Base-by-base conservation (phyloP, 345 rosid genomes). In the Hibiscus trionum region DNA sequence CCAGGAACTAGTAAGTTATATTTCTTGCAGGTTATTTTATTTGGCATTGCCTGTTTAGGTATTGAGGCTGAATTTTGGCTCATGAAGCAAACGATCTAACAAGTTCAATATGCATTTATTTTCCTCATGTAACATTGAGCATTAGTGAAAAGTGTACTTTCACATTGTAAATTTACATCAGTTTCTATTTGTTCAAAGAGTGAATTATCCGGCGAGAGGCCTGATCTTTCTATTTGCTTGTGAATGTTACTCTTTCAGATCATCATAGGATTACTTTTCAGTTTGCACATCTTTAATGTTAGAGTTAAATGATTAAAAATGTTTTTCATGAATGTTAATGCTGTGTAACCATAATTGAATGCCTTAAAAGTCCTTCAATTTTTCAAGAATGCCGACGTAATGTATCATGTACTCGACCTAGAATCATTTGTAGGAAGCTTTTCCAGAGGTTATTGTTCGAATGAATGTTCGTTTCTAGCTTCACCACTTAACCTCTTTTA, bases 401-500 rank as follows among this genome's bases (percentile, higher is more conserved):
- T 9, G 70, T 66, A 44, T n/a, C 16, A 52, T 9, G 70, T 66
- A 44, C 55, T 44, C 31, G 52, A 29, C 19, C n/a, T 17, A 26
- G n/a, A 46, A 50, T 64, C 24, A 21, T 44, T 46, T 66, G 4
- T 11, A 24, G 70, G 19, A 44, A 21, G 70, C 55, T 11, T 66
- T n/a, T 44, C 49, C 11, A 44, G 70, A 44, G 11, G 70, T 57
- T 15, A 16, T 47, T 44, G 8, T 60, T 63, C 27, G 59, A 72
- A 7, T 12, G 39, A 27, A 75, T 71, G 2, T 24, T 47, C 3
- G n/a, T 10, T 24, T 60, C 58, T 31, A 11, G 35, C 27, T 27
- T 27, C 19, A 75, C 11, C n/a, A 37, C 37, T 65, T 65, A 59
- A 60, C 63, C 39, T 61, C 29, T 66, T 67, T 49, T 44, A 27